Conservation (phyloP, 441 rosid species). For the Adansonia madagascariensis region DNA sequence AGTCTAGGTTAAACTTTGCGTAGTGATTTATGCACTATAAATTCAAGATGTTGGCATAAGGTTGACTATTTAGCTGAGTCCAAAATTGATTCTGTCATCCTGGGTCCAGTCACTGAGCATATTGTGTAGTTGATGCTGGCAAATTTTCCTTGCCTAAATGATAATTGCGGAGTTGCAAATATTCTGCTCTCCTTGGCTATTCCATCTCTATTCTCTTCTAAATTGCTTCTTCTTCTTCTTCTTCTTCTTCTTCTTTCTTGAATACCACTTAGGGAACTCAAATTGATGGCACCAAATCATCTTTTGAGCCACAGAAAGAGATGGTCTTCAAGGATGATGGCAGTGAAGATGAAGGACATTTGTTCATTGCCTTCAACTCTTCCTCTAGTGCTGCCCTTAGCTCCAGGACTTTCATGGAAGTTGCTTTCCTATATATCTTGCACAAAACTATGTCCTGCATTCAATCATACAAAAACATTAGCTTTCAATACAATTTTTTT, state of each 20-base stretch:
- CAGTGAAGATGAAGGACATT: constrained; percentile 48
- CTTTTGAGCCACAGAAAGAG: constrained; percentile 37
- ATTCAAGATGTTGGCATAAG: constrained; percentile 63
- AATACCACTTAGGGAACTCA: constrained; percentile 31
- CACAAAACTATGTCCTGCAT: constrained; percentile 83
- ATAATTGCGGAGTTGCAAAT: constrained; percentile 42
- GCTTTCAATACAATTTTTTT: no score
- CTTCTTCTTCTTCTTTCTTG: constrained; percentile 54
- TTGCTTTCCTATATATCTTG: constrained; percentile 91
- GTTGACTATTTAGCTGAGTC: constrained; percentile 64
- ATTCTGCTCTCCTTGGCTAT: constrained; percentile 20
- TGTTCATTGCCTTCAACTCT: constrained; percentile 31
- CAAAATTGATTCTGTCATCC: constrained; percentile 58
- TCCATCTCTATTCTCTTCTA: background rate
- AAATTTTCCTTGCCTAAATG: constrained; percentile 47
- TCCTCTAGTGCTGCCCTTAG: constrained; percentile 87
- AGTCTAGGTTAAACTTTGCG: background rate
- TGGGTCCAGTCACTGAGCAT: constrained; percentile 63
- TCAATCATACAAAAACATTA: background rate
- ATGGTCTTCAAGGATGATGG: constrained; percentile 47
- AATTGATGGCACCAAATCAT: constrained; percentile 35
- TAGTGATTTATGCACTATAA: constrained; percentile 35
- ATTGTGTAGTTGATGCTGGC: constrained; percentile 73
- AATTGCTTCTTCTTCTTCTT: background rate
- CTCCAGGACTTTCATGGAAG: constrained; percentile 81